These are phyloP conservation scores for Pseudozyma tsukubaensis DNA, from an alignment of 1,284 basidiomycete genomes.

Conservation along the genomic window DNA sequence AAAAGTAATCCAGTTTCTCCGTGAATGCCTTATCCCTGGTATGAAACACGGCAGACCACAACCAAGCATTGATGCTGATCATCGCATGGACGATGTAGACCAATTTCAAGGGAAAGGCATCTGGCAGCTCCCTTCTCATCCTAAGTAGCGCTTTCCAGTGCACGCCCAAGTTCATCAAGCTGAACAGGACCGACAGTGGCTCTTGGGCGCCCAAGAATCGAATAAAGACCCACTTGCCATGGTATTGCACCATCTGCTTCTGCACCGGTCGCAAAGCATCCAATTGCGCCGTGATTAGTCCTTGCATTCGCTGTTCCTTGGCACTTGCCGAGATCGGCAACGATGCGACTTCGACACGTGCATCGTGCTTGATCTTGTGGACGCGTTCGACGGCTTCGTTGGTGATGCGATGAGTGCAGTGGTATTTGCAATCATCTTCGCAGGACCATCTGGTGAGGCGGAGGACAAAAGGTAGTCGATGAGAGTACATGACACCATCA, in stretches of 20 bases:
- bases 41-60: slow-evolving; percentile 93
- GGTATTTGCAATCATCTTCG: slow-evolving; percentile 86
- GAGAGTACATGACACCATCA: slow-evolving; percentile 56
- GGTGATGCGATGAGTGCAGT: slow-evolving; percentile 86
- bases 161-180: slow-evolving; percentile 81
- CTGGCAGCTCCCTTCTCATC: slow-evolving; percentile 53
- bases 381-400: slow-evolving; percentile 72
- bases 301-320: slow-evolving; percentile 9
- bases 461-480: slow-evolving; percentile 73
- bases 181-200: slow-evolving; percentile 90
- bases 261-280: slow-evolving; percentile 53
- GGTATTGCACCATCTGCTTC: slow-evolving; percentile 69
- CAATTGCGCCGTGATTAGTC: slow-evolving; percentile 41
- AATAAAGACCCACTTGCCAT: slow-evolving; percentile 82
- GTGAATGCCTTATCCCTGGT: slow-evolving; percentile 85
- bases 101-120: slow-evolving; percentile 72
- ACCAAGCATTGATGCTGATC: slow-evolving; percentile 88
- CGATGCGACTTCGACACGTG: slow-evolving; percentile 38
- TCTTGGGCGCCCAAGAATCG: slow-evolving; percentile 83
- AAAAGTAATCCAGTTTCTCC: slow-evolving; percentile 95
- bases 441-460: slow-evolving; percentile 77
- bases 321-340: slow-evolving; percentile 14
- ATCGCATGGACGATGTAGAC: slow-evolving; percentile 80
- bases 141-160: slow-evolving; percentile 52
- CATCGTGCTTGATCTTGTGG: slow-evolving; percentile 64